Evolutionary conservation across 331 rosid species (phyloP), one percentile per base, ranked within the genome.

Genomic region (Arachis monticola): DNA sequence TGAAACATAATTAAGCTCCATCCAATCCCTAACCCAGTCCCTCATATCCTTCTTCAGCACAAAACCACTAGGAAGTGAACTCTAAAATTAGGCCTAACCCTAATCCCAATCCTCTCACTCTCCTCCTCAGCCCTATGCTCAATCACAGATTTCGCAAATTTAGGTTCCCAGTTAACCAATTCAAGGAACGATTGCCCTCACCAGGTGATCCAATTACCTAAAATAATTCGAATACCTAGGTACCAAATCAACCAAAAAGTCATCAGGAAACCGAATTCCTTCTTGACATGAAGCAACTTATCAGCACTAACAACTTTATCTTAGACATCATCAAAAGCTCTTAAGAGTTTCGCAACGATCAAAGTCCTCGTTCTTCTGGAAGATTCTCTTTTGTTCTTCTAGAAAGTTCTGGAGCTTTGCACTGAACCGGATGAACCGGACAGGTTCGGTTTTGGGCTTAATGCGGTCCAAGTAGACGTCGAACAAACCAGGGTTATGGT

Each of bases 1-100:
- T 0, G 96, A 93, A 0, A 89, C 31, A 40, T 86, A 87, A 48
- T 89, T 88, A 58, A 90, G 85, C 80, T 93, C 98, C 83, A 93
- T 32, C 91, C 96, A 93, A 76, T 91, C 97, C 93, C 96, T 86
- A 17, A 86, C 76, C 96, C 98, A 91, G 73, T 91, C 96, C 79
- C 92, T 85, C 97, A 93, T 93, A 70, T 89, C 93, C 81, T 85
- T 91, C 83, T 68, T 91, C 89, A 93, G 81, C 83, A 83, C 76
- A 80, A 80, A 83, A 55, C 98, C 96, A 0, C 60, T 44, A 0
- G 97, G 98, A 46, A 89, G 93, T 83, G 68, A 32, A 86, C 80
- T 72, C 82, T 40, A 73, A 93, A 93, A 80, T 75, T 89, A 10
- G 98, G 91, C 81, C 96, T 79, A 67, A 82, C 86, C 73, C 87